Evolutionary conservation across 75 land plant species (phyloP).

Genomic region (Larix kaempferi): DNA sequence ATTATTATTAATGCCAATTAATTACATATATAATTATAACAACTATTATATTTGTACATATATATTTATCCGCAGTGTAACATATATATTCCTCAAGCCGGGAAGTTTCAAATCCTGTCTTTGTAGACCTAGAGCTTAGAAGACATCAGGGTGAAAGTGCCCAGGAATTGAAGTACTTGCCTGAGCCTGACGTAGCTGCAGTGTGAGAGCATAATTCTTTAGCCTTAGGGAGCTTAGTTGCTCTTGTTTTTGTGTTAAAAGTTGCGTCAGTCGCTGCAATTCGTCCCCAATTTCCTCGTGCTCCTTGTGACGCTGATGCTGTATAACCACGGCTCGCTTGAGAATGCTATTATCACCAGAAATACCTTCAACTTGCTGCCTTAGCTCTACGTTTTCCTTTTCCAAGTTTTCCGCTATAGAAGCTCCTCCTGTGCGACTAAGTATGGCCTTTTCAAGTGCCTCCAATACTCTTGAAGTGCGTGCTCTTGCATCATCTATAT

Average conservation of each 20-base stretch:
- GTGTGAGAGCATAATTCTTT: constrained; percentile 70
- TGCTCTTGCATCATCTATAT: constrained; percentile 69
- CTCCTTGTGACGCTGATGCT: constrained; percentile 83
- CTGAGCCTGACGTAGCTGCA: constrained; percentile 76
- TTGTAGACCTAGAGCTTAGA: constrained; percentile 18
- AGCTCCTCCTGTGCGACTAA: constrained; percentile 36
- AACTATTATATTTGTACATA: no score
- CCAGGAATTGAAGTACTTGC: constrained; percentile 68
- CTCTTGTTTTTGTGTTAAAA: constrained; percentile 75
- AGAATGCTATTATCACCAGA: constrained; percentile 69
- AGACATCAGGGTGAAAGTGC: constrained; percentile 75
- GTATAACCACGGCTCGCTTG: constrained; percentile 91
- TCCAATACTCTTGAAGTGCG: constrained; percentile 66
- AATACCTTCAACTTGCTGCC: constrained; percentile 66
- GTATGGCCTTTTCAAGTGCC: constrained; percentile 66
- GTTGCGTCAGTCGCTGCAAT: constrained; percentile 71
- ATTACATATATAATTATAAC: no score
- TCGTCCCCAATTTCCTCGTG: constrained; percentile 61
- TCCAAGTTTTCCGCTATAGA: constrained; percentile 32
- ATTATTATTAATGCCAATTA: no score
- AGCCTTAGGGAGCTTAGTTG: constrained; percentile 75
- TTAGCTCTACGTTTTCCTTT: constrained; percentile 66
- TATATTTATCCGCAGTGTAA: no score
- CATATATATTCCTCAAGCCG: no score
- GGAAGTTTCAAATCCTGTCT: no score